Evolutionary conservation across 176 grass and related monocot species (phyloP).

Genomic region (Otatea glauca): DNA sequence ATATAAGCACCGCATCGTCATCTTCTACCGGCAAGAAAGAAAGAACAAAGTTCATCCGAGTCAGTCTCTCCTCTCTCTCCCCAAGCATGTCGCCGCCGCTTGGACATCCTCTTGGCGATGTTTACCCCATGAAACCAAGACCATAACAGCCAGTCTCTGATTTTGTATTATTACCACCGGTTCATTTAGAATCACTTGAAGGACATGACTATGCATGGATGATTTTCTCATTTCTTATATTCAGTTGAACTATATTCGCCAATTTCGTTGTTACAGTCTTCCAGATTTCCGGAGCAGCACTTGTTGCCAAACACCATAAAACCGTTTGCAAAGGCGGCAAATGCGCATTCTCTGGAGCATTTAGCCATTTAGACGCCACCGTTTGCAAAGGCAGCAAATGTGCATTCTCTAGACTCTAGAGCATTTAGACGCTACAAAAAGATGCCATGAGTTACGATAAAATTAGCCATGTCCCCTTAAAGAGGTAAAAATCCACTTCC

Average conservation of each 20-base stretch:
- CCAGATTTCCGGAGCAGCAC: background rate
- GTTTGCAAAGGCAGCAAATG: background rate
- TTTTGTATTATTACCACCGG: background rate
- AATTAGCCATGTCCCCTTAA: background rate
- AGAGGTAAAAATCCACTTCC: too few species aligned
- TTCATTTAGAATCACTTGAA: background rate
- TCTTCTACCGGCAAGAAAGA: too few species aligned
- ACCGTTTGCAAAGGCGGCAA: background rate
- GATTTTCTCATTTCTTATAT: background rate
- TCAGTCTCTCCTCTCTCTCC: too few species aligned
- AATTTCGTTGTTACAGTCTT: background rate
- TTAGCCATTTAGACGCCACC: too few species aligned
- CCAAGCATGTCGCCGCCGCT: too few species aligned
- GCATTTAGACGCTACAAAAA: background rate
- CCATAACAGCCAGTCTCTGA: background rate
- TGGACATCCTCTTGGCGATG: too few species aligned
- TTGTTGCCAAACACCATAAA: background rate
- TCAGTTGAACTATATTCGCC: background rate
- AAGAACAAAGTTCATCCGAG: too few species aligned
- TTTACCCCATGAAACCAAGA: too few species aligned
- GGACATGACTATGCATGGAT: background rate
- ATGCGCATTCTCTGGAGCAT: too few species aligned
- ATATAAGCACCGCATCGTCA: too few species aligned
- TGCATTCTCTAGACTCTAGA: background rate
- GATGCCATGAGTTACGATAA: background rate